These are phyloP conservation scores for Backusella macrospora DNA, from an alignment of 192 early-diverging fungal genomes.

Conservation along the genomic window DNA sequence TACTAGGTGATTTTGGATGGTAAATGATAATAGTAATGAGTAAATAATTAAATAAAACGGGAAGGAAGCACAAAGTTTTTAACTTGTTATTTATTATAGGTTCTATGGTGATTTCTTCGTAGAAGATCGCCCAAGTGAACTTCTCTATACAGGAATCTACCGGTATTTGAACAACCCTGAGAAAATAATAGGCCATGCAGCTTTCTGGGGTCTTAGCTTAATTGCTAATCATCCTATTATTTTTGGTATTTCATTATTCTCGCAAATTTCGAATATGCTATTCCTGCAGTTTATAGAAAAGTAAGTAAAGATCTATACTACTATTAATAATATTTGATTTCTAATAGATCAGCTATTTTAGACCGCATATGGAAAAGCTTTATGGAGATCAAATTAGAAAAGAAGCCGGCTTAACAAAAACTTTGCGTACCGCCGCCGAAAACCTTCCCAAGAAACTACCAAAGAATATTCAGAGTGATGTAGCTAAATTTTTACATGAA, in stretches of 20 bases:
- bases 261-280: slow-evolving; percentile 80
- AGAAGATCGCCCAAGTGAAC: slow-evolving; percentile 67
- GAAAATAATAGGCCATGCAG: slow-evolving; percentile 87
- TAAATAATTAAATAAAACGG: neutral
- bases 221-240: slow-evolving; percentile 80
- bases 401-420: slow-evolving; percentile 78
- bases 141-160: slow-evolving; percentile 91
- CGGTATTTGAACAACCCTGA: slow-evolving; percentile 93
- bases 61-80: too few relatives aligned
- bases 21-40: neutral
- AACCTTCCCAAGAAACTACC: slow-evolving; percentile 59
- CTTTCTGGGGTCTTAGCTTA: slow-evolving; percentile 90
- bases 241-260: slow-evolving; percentile 80
- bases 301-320: neutral
- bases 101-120: slow-evolving; percentile 98
- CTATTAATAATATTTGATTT: neutral
- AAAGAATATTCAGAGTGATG: slow-evolving; percentile 45
- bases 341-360: slow-evolving; percentile 14
- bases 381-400: slow-evolving; percentile 86
- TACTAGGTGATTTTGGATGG: slow-evolving; percentile 92
- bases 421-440: slow-evolving; percentile 55
- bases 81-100: neutral
- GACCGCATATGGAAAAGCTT: slow-evolving; percentile 86
- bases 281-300: slow-evolving; percentile 84
- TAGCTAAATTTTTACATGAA: slow-evolving; percentile 45